Percentiles rank a stretch among this genome's conserved stretches.
phyloP scores from a whole-genome alignment of 352 stramenopile genomes.

The Pythium dissotocum region DNA sequence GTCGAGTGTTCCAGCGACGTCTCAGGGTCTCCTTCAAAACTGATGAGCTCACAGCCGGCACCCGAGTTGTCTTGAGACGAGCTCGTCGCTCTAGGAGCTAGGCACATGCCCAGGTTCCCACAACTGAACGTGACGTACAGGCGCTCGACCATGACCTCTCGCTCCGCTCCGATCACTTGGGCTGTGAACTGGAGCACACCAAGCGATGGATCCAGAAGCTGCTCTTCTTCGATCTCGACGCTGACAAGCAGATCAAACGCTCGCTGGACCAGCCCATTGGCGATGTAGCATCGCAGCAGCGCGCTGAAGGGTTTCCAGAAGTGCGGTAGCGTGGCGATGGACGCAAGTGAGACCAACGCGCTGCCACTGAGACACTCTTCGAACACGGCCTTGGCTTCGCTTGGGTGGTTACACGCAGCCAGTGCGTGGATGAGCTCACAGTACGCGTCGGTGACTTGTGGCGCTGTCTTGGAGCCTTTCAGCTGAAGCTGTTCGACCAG shows the following conservation, averaged over 20 bases:
- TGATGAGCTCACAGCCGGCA: slow-evolving; percentile 33
- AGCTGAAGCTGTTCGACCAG: slow-evolving; percentile 28
- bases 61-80: neutral
- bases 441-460: slow-evolving; percentile 31
- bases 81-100: slow-evolving; percentile 27
- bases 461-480: slow-evolving; percentile 27
- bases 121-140: slow-evolving; percentile 49
- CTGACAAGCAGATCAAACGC: slow-evolving; percentile 50
- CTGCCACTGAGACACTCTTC: slow-evolving; percentile 43
- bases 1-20: neutral
- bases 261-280: slow-evolving; percentile 44
- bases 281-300: slow-evolving; percentile 42
- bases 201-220: slow-evolving; percentile 37
- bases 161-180: slow-evolving; percentile 33
- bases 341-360: slow-evolving; percentile 31
- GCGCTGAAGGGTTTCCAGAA: slow-evolving; percentile 48
- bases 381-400: slow-evolving; percentile 52
- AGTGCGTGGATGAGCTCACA: slow-evolving; percentile 45
- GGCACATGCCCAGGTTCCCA: slow-evolving; percentile 43
- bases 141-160: slow-evolving; percentile 42
- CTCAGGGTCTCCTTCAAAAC: slow-evolving; percentile 21
- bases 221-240: slow-evolving; percentile 44
- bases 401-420: slow-evolving; percentile 35
- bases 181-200: slow-evolving; percentile 36
- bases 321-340: slow-evolving; percentile 28